A percentile compares a stretch with the other conserved stretches of the same genome.
Evolutionary conservation across 345 rosid genomes (phyloP).

Genomic region (Syzygium aromaticum): DNA sequence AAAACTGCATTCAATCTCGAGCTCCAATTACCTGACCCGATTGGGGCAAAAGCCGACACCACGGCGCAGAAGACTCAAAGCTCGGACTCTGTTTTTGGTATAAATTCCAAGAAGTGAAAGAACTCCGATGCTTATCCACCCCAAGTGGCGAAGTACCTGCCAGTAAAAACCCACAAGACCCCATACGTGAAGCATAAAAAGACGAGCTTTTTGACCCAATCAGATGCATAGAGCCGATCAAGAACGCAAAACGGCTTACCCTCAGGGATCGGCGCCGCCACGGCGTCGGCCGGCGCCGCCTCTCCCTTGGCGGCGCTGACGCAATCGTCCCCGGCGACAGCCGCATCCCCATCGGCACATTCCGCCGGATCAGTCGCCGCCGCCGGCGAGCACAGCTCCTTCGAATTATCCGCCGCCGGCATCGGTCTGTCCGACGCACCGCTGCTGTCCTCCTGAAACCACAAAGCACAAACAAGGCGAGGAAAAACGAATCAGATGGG

Average conservation of each 20-base stretch:
- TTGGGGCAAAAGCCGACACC: constrained; percentile 77
- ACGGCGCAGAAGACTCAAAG: constrained; percentile 35
- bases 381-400: constrained; percentile 42
- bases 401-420: constrained; percentile 42
- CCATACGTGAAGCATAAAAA: neutral
- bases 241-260: constrained; percentile 28
- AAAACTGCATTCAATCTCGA: neutral
- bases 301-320: constrained; percentile 40
- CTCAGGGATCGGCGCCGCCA: constrained; percentile 48
- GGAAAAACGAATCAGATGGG: neutral
- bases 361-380: constrained; percentile 44
- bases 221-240: neutral
- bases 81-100: constrained; percentile 32
- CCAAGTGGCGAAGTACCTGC: constrained; percentile 46
- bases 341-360: constrained; percentile 35
- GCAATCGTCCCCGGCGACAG: constrained; percentile 29
- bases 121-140: constrained; percentile 45
- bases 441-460: constrained; percentile 45
- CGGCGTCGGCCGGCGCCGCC: constrained; percentile 32
- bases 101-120: constrained; percentile 33
- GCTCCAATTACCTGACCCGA: constrained; percentile 48
- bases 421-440: constrained; percentile 37
- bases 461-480: constrained; percentile 2
- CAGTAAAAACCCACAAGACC: neutral
- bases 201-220: neutral